Base-by-base conservation (phyloP, 129 eudicot species). In the Flaveria sonorensis region DNA sequence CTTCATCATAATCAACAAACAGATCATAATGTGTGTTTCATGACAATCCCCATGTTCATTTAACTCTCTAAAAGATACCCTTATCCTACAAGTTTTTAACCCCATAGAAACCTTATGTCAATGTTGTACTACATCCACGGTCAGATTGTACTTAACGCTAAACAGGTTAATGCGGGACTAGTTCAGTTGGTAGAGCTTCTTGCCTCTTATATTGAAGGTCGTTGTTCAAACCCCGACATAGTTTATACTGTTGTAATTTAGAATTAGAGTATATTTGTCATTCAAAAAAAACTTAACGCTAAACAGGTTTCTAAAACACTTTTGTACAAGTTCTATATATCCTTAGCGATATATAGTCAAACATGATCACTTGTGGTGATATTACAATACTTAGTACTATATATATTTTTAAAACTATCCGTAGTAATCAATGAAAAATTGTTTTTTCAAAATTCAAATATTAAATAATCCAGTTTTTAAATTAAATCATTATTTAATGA, bases 21-120 rank as follows among this genome's bases (percentile, higher is more conserved):
- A 80, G 71, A 73, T 80, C 75, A 74, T 74, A 42, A 67, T 74
- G 53, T 66, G 39, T 32, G 39, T 32, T 32, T 32, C 75, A 74
- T 80, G 80, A 55, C 80, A 80, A 73, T 74, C 76, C 84, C 84
- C 84, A 80, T 80, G 84, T 80, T 74, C 84, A 80, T 80, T 80
- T 53, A 80, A 73, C 76, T 75, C 84, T 53, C 74, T 6, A 57
- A 80, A 55, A 73, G 84, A 80, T 80, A 45, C 69, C 75, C 83
- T 73, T 80, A 80, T 73, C 79, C 79, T 66, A 47, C 83, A 80
- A 65, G 14, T 52, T 66, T 71, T 63, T 72, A 64, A 79, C 62
- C 66, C 40, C 30, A 14, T 64, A 63, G 18, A 73, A 59, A 64
- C 61, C 69, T 65, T 73, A 69, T 42, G 79, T 65, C 84, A 65